These are phyloP conservation scores for Trametes cinnabarina DNA, from an alignment of 768 basidiomycete species.

Conservation along the genomic window DNA sequence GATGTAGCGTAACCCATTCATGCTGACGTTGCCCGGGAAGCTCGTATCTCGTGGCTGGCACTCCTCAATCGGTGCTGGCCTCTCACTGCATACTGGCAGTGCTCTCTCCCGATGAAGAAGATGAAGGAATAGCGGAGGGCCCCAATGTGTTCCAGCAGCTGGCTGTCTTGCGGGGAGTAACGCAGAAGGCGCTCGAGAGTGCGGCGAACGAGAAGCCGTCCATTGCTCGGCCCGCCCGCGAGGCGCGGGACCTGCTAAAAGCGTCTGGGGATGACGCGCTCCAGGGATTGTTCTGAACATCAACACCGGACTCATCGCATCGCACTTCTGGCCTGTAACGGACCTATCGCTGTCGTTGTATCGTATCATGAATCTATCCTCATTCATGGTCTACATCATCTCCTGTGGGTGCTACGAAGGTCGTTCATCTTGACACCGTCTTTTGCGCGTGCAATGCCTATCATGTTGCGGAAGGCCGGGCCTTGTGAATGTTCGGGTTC, in stretches of 20 bases:
- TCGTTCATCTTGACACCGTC: too few species aligned
- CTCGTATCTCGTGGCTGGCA: conserved; percentile 62
- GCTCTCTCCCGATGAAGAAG: conserved; percentile 47
- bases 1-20: neutral
- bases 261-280: conserved; percentile 17
- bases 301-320: neutral
- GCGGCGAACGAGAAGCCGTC: conserved; percentile 65
- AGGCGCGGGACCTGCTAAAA: conserved; percentile 70
- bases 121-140: conserved; percentile 25
- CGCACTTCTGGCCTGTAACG: neutral
- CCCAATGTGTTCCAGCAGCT: conserved; percentile 67
- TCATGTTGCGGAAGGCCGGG: too few species aligned
- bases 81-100: conserved; percentile 61
- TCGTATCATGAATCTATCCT: neutral
- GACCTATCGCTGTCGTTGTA: neutral
- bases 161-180: conserved; percentile 56
- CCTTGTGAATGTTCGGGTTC: too few species aligned
- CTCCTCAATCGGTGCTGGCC: conserved; percentile 60
- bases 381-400: too few species aligned
- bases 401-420: too few species aligned
- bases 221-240: conserved; percentile 77
- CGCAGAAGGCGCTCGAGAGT: conserved; percentile 72
- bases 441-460: too few species aligned
- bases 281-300: conserved; percentile 18
- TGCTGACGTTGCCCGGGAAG: conserved; percentile 31